Conservation (phyloP, 2,329 filamentous ascomycete genomes). For the Thielaviopsis punctulata region DNA sequence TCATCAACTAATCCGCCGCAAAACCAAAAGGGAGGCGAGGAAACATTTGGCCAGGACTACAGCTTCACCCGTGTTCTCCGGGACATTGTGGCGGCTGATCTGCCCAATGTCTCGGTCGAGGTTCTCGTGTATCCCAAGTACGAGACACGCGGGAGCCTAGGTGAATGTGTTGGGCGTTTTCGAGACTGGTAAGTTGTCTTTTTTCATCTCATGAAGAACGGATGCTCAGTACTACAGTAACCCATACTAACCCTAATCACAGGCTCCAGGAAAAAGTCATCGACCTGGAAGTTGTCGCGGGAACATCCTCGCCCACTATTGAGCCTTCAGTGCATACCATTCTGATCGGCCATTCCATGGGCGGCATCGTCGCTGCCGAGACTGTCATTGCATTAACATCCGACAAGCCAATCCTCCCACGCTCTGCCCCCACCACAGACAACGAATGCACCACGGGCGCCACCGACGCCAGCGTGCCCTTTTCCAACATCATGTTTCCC, state of each 20-base stretch:
- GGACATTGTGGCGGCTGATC: constrained; percentile 41
- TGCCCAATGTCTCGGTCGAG: constrained; percentile 52
- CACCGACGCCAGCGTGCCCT: constrained; percentile 16
- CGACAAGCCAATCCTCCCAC: constrained; percentile 35
- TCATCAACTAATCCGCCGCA: too few relatives aligned
- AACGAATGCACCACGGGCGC: constrained; percentile 9
- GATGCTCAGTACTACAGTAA: neutral
- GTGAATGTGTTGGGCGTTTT: constrained; percentile 53
- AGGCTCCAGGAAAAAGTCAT: constrained; percentile 87
- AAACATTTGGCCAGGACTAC: constrained; percentile 52
- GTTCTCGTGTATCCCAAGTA: constrained; percentile 62
- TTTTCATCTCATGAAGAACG: neutral
- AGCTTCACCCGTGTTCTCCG: constrained; percentile 58
- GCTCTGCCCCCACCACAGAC: constrained; percentile 12
- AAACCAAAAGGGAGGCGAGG: constrained; percentile 64
- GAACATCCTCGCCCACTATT: constrained; percentile 66
- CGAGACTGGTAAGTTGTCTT: constrained; percentile 45
- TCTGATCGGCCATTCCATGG: constrained; percentile 77
- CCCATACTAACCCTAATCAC: neutral
- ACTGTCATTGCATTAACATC: constrained; percentile 55
- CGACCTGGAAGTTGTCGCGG: constrained; percentile 73
- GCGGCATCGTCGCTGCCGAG: constrained; percentile 87
- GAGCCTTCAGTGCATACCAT: constrained; percentile 72
- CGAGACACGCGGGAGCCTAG: constrained; percentile 64
- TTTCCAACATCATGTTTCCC: constrained; percentile 59